Percentiles rank a stretch among this genome's conserved stretches.
Evolutionary conservation across 208 protist genomes (phyloP).

Genomic region (Trypanosoma boissoni): DNA sequence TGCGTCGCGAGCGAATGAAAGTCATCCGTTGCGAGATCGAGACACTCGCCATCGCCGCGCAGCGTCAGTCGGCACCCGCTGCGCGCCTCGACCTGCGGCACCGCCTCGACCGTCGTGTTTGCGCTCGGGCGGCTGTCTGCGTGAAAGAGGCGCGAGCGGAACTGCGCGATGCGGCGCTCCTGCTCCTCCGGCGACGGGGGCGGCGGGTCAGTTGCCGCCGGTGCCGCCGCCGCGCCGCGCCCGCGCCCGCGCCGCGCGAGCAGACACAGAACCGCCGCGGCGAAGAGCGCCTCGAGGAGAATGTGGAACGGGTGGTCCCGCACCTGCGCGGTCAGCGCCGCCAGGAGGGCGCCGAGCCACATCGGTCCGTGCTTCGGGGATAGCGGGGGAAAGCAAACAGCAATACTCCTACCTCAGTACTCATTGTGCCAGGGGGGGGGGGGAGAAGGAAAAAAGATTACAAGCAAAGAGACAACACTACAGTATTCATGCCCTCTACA

Average conservation of each 20-base stretch:
- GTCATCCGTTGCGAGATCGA: slow-evolving; percentile 93
- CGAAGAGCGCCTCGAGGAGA: slow-evolving; percentile 61
- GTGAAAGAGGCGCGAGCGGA: slow-evolving; percentile 58
- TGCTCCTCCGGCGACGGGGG: slow-evolving; percentile 75
- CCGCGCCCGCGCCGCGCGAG: slow-evolving; percentile 28
- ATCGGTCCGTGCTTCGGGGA: background rate
- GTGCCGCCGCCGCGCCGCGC: slow-evolving; percentile 12
- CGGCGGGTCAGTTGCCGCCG: slow-evolving; percentile 38
- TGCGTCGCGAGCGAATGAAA: slow-evolving; percentile 93
- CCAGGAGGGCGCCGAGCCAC: background rate
- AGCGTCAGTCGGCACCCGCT: slow-evolving; percentile 61
- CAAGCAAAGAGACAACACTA: too few species aligned
- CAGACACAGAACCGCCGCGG: slow-evolving; percentile 38
- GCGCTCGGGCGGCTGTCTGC: slow-evolving; percentile 31
- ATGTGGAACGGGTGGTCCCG: slow-evolving; percentile 62
- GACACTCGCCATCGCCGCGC: slow-evolving; percentile 26
- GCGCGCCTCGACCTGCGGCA: slow-evolving; percentile 48
- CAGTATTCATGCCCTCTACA: too few species aligned
- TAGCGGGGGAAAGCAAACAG: too few species aligned
- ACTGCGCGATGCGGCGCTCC: slow-evolving; percentile 67
- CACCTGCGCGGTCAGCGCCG: slow-evolving; percentile 35
- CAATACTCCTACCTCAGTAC: too few species aligned
- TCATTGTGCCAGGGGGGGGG: too few species aligned
- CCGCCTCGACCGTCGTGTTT: slow-evolving; percentile 47
- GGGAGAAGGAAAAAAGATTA: too few species aligned